phyloP scores from a whole-genome alignment of 2,329 filamentous ascomycete species.

The Pseudocercospora crystallina region DNA sequence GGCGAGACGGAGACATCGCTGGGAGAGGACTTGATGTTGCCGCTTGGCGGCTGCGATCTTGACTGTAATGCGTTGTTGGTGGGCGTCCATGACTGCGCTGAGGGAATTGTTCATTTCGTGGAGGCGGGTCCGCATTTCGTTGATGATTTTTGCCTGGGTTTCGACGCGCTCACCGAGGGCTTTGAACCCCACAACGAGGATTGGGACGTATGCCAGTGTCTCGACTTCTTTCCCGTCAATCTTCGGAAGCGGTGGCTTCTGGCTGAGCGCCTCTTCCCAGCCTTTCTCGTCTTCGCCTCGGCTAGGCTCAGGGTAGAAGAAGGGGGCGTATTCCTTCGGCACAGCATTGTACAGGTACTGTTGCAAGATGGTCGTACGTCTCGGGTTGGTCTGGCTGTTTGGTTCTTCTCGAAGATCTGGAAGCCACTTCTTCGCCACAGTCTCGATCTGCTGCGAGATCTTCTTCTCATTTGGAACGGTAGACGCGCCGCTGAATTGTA shows the following conservation, averaged over 20 bases:
- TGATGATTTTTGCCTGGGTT: constrained; percentile 68
- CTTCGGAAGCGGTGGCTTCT: constrained; percentile 62
- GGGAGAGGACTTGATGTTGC: constrained; percentile 70
- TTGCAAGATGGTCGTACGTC: constrained; percentile 65
- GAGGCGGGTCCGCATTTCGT: constrained; percentile 67
- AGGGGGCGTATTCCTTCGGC: constrained; percentile 70
- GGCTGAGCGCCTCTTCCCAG: constrained; percentile 80
- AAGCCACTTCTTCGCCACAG: constrained; percentile 73
- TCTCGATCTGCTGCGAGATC: constrained; percentile 70
- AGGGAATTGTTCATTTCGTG: constrained; percentile 78
- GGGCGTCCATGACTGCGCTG: constrained; percentile 68
- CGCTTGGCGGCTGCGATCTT: constrained; percentile 70
- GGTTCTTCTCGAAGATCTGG: constrained; percentile 57
- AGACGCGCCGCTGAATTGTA: constrained; percentile 25
- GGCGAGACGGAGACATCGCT: constrained; percentile 71
- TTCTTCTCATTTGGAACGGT: constrained; percentile 60
- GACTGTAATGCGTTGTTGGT: constrained; percentile 75
- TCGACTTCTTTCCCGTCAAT: constrained; percentile 24
- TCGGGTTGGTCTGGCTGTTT: constrained; percentile 14
- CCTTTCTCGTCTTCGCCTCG: constrained; percentile 69
- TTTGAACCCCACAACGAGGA: constrained; percentile 71
- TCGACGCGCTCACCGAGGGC: constrained; percentile 70
- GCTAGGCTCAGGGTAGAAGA: constrained; percentile 64
- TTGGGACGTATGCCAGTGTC: constrained; percentile 67
- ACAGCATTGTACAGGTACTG: constrained; percentile 88